Evolutionary conservation across 495 filamentous ascomycete genomes (phyloP).

Genomic region (Aspergillus nidulans): DNA sequence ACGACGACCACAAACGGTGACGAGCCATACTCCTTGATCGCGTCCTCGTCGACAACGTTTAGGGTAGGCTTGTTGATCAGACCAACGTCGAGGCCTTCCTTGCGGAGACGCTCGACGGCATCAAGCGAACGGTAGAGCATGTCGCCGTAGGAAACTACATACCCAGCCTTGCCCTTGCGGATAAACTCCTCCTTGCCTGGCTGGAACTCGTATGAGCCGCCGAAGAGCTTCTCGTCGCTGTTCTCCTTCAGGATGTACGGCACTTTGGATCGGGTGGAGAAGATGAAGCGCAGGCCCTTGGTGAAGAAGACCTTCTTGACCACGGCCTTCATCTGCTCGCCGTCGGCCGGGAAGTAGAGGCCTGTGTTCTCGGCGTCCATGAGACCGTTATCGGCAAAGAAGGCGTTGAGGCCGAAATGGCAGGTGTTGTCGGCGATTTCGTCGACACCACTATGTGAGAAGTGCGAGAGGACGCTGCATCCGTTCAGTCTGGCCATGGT

Average conservation of each 20-base stretch:
- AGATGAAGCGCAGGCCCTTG: conserved; percentile 34
- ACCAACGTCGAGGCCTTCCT: conserved; percentile 31
- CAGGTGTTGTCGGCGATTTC: conserved; percentile 44
- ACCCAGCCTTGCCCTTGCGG: conserved; percentile 32
- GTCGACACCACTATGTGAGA: conserved; percentile 39
- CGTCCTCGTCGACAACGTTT: conserved; percentile 37
- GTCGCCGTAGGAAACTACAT: conserved; percentile 38
- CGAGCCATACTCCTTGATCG: conserved; percentile 32
- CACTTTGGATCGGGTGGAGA: conserved; percentile 39
- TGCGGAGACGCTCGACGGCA: conserved; percentile 32
- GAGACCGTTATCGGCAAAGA: conserved; percentile 40
- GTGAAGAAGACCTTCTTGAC: conserved; percentile 36
- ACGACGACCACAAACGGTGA: conserved; percentile 33
- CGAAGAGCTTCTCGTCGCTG: conserved; percentile 33
- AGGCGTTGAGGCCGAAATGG: conserved; percentile 40
- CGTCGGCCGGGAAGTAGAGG: conserved; percentile 40
- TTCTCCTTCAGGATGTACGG: conserved; percentile 39
- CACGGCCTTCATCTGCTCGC: conserved; percentile 43
- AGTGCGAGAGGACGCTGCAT: conserved; percentile 37
- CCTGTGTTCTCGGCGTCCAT: conserved; percentile 30
- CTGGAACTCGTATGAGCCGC: conserved; percentile 33
- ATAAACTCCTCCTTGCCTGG: conserved; percentile 38
- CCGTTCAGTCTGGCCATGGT: conserved; percentile 40
- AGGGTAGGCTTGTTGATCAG: conserved; percentile 40
- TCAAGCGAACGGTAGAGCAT: conserved; percentile 41